phyloP scores from a whole-genome alignment of 1,139 yeast genomes.

The Geotrichum europaeum region DNA sequence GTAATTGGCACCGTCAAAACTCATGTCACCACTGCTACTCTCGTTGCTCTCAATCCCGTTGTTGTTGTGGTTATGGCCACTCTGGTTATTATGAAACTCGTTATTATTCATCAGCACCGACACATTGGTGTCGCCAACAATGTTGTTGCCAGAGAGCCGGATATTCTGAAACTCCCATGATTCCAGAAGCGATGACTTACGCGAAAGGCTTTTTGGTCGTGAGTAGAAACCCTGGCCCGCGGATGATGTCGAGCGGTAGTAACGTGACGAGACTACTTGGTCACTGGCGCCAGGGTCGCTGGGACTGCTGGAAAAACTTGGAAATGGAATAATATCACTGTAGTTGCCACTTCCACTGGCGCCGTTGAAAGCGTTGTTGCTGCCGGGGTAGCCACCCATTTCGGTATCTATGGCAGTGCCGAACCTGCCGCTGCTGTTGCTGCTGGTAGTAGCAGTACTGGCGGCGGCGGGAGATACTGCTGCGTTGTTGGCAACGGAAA shows the following conservation, averaged over 20 bases:
- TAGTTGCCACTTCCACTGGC: not conserved
- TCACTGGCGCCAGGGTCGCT: not conserved
- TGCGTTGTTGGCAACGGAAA: constrained; percentile 4
- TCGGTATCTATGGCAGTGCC: not conserved
- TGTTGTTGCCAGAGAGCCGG: constrained; percentile 12
- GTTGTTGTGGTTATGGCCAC: not conserved
- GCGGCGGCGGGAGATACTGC: not conserved
- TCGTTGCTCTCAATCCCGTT: constrained; percentile 13
- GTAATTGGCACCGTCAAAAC: constrained; percentile 6
- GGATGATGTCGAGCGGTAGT: constrained; percentile 2
- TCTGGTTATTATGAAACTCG: not conserved
- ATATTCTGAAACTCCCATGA: constrained; percentile 20
- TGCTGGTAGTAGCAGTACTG: not conserved
- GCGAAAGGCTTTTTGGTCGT: constrained; percentile 12
- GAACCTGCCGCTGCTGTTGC: not conserved
- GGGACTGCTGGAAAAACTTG: constrained; percentile 6
- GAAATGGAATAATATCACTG: constrained; percentile 16
- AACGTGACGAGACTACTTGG: not conserved
- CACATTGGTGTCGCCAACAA: constrained; percentile 19
- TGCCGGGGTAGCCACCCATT: not conserved
- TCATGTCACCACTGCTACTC: constrained; percentile 11
- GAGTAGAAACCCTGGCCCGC: not conserved
- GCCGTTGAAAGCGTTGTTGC: not conserved
- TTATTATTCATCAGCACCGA: constrained; percentile 10
- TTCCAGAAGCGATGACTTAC: constrained; percentile 16